Base-by-base conservation (phyloP, 2,329 filamentous ascomycete species). In the Escovopsis weberi region DNA sequence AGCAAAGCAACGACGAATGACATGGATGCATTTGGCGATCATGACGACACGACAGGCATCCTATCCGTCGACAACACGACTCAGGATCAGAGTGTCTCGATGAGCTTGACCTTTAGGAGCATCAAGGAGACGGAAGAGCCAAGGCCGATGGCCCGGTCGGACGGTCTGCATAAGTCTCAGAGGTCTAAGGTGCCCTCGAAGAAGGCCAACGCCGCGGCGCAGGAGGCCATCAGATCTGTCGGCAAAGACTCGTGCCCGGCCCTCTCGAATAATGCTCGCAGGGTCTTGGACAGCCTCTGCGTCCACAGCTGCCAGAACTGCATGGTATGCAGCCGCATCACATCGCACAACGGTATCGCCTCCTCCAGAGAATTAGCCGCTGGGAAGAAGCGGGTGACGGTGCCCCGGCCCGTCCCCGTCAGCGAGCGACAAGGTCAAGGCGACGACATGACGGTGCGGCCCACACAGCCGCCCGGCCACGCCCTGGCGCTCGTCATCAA, bases 401-500 rank as follows among this genome's bases (percentile, higher is more conserved):
- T 82, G 38, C 61, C 75, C 28, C 78, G 75, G 28, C 82, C 81
- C 2, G 68, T 80, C 37, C 78, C 80, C 12, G 75, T 82, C 43
- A 80, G 78, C 0, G 73, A 79, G 57, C 76, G 59, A 59, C 69
- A 72, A 37, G 65, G 70, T 10, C 65, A 53, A 8, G 49, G 53
- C 19, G 70, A 74, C 35, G 69, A 75, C 39, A 62, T 63, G 2
- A 80, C 75, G 2, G 66, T 80, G 52, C 78, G 82, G 5, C 78
- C 81, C 6, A 70, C 80, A 1, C 80, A 85, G 54, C 65, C 76
- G 1, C 85, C 85, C 0, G 77, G 74, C 4, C 63, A 80, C 37
- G 85, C 86, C 9, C 74, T 94, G 23, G 82, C 83, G 7, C 75
- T 80, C n/a, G 83, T 94, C 19, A 80, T 94, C 58, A 91, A 93